Percentiles rank a stretch among this genome's conserved stretches.
These are phyloP conservation scores for Umbelopsis isabellina DNA, from an alignment of 192 early-diverging fungal genomes.

Conservation along the genomic window DNA sequence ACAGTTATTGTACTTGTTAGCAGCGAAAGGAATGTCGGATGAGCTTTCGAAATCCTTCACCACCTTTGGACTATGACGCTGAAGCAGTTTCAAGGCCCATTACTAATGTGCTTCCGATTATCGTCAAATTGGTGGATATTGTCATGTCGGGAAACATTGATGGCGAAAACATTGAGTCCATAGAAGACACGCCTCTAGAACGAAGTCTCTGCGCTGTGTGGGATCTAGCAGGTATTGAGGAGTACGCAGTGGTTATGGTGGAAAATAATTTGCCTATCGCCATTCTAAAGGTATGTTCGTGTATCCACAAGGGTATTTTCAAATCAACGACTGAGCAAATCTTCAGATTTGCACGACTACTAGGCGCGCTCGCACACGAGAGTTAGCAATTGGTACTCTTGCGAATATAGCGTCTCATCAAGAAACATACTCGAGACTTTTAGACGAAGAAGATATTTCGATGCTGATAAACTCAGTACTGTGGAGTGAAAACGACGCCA, in stretches of 20 bases:
- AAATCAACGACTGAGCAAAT: neutral
- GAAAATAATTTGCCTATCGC: conserved; percentile 27
- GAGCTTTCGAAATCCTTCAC: conserved; percentile 18
- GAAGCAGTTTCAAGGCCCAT: neutral
- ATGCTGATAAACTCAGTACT: conserved; percentile 29
- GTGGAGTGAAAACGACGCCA: conserved; percentile 33
- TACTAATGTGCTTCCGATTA: conserved; percentile 25
- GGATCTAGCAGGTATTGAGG: conserved; percentile 35
- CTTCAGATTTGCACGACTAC: conserved; percentile 34
- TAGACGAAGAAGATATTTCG: conserved; percentile 36
- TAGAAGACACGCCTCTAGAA: conserved; percentile 39
- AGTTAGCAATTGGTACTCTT: conserved; percentile 38
- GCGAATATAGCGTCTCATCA: conserved; percentile 44
- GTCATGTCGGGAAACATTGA: conserved; percentile 19
- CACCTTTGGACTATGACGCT: conserved; percentile 3
- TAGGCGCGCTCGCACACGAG: conserved; percentile 31
- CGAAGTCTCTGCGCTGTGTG: conserved; percentile 36
- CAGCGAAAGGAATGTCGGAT: neutral
- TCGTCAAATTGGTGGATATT: conserved; percentile 29
- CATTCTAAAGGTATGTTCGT: conserved; percentile 31
- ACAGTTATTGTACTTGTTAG: no score
- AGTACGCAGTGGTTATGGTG: conserved; percentile 29
- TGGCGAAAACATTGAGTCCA: neutral
- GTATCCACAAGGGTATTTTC: neutral
- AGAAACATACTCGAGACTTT: conserved; percentile 26